These are phyloP conservation scores for Fistulinella prunicolor DNA, from an alignment of 768 basidiomycete genomes.

Conservation along the genomic window DNA sequence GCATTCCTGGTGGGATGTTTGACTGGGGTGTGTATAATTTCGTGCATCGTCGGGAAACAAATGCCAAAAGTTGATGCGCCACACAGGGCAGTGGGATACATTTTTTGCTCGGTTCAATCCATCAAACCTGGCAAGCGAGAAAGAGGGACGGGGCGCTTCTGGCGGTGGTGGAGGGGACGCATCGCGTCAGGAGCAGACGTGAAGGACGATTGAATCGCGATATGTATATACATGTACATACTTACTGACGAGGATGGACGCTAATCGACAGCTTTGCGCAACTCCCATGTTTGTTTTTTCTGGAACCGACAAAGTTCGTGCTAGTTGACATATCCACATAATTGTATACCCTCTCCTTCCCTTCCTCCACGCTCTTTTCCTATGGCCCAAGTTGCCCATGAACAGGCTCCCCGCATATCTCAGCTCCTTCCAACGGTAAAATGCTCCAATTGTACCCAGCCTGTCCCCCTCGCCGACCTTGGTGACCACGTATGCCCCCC, in stretches of 20 bases:
- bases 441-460: constrained; percentile 73
- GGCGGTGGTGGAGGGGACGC: not conserved
- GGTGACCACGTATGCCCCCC: constrained; percentile 74
- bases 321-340: constrained; percentile 14
- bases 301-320: constrained; percentile 3
- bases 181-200: not conserved
- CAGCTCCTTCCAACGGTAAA: constrained; percentile 79
- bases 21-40: constrained; percentile 68
- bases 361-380: constrained; percentile 19
- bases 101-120: constrained; percentile 65
- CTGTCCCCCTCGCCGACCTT: constrained; percentile 69
- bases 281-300: not conserved
- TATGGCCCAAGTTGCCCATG: constrained; percentile 24
- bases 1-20: constrained; percentile 82
- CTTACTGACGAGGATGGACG: constrained; percentile 1
- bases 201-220: not conserved
- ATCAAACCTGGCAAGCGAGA: constrained; percentile 6
- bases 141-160: not conserved
- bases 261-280: constrained; percentile 8
- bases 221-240: constrained; percentile 21
- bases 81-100: constrained; percentile 74
- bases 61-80: not conserved
- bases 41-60: not conserved
- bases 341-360: constrained; percentile 22
- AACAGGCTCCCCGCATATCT: constrained; percentile 38